These are phyloP conservation scores for Pyricularia pennisetigena DNA, from an alignment of 2,329 filamentous ascomycete species.

Conservation along the genomic window DNA sequence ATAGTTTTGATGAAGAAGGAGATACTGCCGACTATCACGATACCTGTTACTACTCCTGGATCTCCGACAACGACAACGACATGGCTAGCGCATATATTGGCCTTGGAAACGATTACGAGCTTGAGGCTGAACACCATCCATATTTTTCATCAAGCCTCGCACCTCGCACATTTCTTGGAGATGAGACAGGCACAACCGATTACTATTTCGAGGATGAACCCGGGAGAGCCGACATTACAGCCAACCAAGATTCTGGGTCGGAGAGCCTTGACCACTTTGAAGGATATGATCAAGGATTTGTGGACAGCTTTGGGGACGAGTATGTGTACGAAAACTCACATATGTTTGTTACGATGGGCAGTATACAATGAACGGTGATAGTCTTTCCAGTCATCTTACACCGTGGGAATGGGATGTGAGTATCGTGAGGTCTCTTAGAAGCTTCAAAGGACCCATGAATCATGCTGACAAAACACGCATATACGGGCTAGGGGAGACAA, in stretches of 20 bases:
- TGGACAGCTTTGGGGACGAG: not conserved
- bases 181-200: not conserved
- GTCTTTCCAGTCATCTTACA: not conserved
- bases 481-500: not conserved
- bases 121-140: not conserved
- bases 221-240: not conserved
- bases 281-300: not conserved
- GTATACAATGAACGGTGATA: not conserved
- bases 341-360: not conserved
- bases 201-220: not conserved
- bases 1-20: not conserved
- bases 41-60: not conserved
- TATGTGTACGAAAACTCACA: not conserved
- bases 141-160: not conserved
- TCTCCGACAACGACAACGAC: not conserved
- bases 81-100: not conserved
- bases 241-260: not conserved
- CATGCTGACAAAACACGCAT: not conserved
- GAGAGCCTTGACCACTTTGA: too few species aligned
- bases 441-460: not conserved
- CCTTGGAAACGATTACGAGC: not conserved
- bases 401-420: not conserved
- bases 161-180: not conserved
- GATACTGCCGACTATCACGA: not conserved
- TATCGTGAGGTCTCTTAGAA: not conserved